phyloP scores from a whole-genome alignment of 2,329 filamentous ascomycete genomes.

The Lachnellula hyalina region DNA sequence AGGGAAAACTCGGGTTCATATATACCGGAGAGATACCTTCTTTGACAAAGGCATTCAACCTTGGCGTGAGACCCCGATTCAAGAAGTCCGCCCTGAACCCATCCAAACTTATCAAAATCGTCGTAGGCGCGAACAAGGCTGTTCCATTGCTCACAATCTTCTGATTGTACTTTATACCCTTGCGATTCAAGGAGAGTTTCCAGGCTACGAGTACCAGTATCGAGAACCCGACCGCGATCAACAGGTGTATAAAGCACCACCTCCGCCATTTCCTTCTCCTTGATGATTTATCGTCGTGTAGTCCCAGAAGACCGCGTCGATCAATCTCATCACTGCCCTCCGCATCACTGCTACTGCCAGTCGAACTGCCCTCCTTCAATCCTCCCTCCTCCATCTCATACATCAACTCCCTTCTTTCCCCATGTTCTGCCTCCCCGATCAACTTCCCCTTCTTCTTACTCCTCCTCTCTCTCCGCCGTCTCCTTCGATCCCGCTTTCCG shows the following conservation, averaged over 20 bases:
- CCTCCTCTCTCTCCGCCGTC: constrained; percentile 43
- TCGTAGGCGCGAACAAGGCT: constrained; percentile 82
- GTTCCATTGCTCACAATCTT: constrained; percentile 70
- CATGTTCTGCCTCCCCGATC: constrained; percentile 49
- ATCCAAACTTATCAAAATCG: constrained; percentile 88
- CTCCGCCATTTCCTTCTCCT: constrained; percentile 49
- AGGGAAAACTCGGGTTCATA: constrained; percentile 93
- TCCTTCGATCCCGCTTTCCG: constrained; percentile 37
- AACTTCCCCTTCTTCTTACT: constrained; percentile 47
- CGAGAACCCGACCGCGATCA: constrained; percentile 49
- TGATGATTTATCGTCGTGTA: constrained; percentile 42
- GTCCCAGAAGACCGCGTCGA: constrained; percentile 42
- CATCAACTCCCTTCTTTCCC: constrained; percentile 73
- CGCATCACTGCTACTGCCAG: constrained; percentile 56
- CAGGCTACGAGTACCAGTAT: constrained; percentile 53
- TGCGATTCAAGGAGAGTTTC: constrained; percentile 49
- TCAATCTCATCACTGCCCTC: constrained; percentile 55
- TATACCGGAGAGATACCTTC: constrained; percentile 85
- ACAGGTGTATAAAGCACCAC: constrained; percentile 48
- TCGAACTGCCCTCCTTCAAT: constrained; percentile 60
- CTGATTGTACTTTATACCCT: constrained; percentile 30
- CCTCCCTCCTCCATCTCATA: constrained; percentile 86
- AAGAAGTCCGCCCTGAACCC: constrained; percentile 93
- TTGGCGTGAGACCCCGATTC: constrained; percentile 74
- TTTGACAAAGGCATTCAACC: constrained; percentile 67